A percentile compares a stretch with the other conserved stretches of the same genome.
These are phyloP conservation scores for Cercis canadensis DNA, from an alignment of 306 rosid species.

Conservation along the genomic window DNA sequence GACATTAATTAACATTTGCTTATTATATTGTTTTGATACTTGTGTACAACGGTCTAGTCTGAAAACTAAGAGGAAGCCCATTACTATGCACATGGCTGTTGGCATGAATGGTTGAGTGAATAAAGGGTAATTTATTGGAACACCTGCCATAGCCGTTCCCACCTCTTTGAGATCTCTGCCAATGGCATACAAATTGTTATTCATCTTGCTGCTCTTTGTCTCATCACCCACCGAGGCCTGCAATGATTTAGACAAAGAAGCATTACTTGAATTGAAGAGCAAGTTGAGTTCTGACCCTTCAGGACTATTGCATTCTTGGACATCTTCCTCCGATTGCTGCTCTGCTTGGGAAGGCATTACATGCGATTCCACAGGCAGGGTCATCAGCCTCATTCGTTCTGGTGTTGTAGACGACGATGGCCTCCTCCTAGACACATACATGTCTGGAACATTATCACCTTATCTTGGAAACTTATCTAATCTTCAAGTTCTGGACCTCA, in stretches of 20 bases:
- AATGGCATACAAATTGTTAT: not conserved
- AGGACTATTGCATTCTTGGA: slow-evolving; percentile 56
- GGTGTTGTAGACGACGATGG: slow-evolving; percentile 41
- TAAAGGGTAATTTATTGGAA: no score
- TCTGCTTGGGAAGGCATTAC: slow-evolving; percentile 59
- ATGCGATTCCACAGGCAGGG: slow-evolving; percentile 60
- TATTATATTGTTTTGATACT: no score
- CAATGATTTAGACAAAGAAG: slow-evolving; percentile 47
- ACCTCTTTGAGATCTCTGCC: no score
- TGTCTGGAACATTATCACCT: slow-evolving; percentile 67
- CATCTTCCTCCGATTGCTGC: slow-evolving; percentile 63
- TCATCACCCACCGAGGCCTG: slow-evolving; percentile 36
- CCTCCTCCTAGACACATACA: slow-evolving; percentile 53
- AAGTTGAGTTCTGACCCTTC: slow-evolving; percentile 57
- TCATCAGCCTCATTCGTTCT: slow-evolving; percentile 46
- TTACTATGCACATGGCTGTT: no score
- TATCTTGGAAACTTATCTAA: slow-evolving; percentile 65
- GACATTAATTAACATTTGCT: no score
- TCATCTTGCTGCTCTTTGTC: slow-evolving; percentile 31
- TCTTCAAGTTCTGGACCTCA: slow-evolving; percentile 56
- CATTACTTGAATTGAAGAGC: slow-evolving; percentile 48
- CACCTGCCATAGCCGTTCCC: no score
- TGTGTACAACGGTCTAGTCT: no score
- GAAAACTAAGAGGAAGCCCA: no score
- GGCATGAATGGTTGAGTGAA: no score